A percentile compares a stretch with the other conserved stretches of the same genome.
Evolutionary conservation across 1,284 basidiomycete genomes (phyloP).

Genomic region (Ceratobasidium sp.): DNA sequence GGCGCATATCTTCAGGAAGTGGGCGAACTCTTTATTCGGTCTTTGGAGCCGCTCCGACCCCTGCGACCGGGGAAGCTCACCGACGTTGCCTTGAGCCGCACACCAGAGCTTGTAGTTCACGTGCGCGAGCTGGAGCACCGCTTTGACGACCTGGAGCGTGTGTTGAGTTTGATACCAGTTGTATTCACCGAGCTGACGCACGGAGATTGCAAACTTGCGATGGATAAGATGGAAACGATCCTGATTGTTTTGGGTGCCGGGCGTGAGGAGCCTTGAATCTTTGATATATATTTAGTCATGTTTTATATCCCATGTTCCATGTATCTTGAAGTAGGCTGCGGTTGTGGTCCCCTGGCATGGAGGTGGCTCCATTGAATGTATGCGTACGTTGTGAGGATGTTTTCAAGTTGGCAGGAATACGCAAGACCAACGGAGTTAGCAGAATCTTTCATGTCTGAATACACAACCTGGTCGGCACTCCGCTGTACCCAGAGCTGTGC

Average conservation of each 20-base stretch:
- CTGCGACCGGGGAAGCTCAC: constrained; percentile 1
- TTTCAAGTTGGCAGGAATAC: too few species aligned
- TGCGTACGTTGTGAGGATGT: too few species aligned
- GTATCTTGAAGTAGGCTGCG: too few species aligned
- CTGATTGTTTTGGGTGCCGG: constrained; percentile 8
- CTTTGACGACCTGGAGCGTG: constrained; percentile 26
- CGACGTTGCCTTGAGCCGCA: constrained; percentile 1
- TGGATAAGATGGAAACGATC: constrained; percentile 18
- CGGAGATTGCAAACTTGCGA: not conserved
- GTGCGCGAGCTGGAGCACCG: constrained; percentile 16
- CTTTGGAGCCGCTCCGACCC: constrained; percentile 19
- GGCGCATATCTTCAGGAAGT: not conserved
- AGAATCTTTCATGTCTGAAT: too few species aligned
- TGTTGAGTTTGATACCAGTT: not conserved
- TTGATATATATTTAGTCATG: too few species aligned
- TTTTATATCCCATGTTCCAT: too few species aligned
- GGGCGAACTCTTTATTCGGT: constrained; percentile 16
- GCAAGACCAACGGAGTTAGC: too few species aligned
- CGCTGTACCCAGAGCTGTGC: not conserved
- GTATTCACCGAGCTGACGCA: constrained; percentile 7
- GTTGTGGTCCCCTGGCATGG: too few species aligned
- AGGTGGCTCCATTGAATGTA: too few species aligned
- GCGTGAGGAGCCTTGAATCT: not conserved
- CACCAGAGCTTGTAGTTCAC: not conserved
- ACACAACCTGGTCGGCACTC: too few species aligned